phyloP scores from a whole-genome alignment of 2,329 filamentous ascomycete genomes.

The Exophiala calicioides region DNA sequence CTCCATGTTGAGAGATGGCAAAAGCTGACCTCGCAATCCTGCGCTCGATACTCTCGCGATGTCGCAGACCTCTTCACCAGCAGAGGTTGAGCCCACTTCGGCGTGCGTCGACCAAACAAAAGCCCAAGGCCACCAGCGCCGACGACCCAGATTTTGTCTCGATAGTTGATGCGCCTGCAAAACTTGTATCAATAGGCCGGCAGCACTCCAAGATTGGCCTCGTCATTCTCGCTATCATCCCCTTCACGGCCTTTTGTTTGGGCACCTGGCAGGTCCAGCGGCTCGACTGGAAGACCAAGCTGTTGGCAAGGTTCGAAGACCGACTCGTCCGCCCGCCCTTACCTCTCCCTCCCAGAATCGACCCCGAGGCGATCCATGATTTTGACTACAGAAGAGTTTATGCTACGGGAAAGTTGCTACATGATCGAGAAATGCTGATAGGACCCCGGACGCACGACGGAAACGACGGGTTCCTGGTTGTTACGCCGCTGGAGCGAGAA shows the following conservation, averaged over 20 bases:
- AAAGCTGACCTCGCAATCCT: no score
- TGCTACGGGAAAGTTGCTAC: slow-evolving; percentile 71
- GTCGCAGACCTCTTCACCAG: neutral
- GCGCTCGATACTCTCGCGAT: slow-evolving; percentile 4
- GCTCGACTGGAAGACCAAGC: slow-evolving; percentile 87
- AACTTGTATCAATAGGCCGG: slow-evolving; percentile 72
- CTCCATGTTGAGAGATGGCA: no score
- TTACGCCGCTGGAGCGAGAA: slow-evolving; percentile 82
- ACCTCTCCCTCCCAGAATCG: slow-evolving; percentile 79
- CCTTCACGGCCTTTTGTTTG: slow-evolving; percentile 83
- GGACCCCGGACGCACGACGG: slow-evolving; percentile 88
- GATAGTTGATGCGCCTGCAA: slow-evolving; percentile 81
- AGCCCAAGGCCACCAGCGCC: slow-evolving; percentile 38
- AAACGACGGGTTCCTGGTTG: slow-evolving; percentile 83
- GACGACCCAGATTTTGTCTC: slow-evolving; percentile 81
- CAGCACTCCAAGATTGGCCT: slow-evolving; percentile 54
- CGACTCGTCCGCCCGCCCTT: slow-evolving; percentile 81
- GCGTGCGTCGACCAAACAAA: slow-evolving; percentile 12
- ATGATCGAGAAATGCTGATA: slow-evolving; percentile 95
- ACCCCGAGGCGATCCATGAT: slow-evolving; percentile 76
- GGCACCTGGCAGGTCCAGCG: slow-evolving; percentile 96
- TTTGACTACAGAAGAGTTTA: slow-evolving; percentile 90
- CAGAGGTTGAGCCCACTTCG: slow-evolving; percentile 3
- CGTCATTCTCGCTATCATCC: slow-evolving; percentile 67
- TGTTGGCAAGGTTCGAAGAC: slow-evolving; percentile 90